Evolutionary conservation across 345 rosid species (phyloP).

Genomic region (Limnanthes douglasii): DNA sequence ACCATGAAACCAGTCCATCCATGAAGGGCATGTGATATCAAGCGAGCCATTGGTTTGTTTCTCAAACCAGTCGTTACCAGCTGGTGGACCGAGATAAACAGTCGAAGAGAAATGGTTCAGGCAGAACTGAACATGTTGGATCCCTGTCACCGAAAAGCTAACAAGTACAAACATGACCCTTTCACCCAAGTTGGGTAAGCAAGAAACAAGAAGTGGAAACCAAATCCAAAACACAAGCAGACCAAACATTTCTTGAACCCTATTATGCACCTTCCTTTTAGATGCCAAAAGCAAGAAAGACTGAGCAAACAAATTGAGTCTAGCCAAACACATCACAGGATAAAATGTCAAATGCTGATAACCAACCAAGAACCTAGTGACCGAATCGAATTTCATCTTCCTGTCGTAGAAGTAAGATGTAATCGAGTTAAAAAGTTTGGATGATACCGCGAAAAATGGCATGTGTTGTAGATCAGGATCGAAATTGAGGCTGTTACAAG

Average conservation of each 20-base stretch:
- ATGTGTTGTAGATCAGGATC: slow-evolving; percentile 56
- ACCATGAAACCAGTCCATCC: slow-evolving; percentile 86
- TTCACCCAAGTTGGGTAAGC: slow-evolving; percentile 37
- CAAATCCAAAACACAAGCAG: slow-evolving; percentile 33
- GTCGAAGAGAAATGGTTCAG: slow-evolving; percentile 37
- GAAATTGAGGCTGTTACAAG: slow-evolving; percentile 37
- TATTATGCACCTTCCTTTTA: slow-evolving; percentile 18
- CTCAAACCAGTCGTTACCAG: slow-evolving; percentile 30
- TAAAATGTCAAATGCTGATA: slow-evolving; percentile 48
- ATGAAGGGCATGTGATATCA: slow-evolving; percentile 27
- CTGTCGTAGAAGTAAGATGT: slow-evolving; percentile 14
- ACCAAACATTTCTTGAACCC: slow-evolving; percentile 28
- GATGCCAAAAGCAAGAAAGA: slow-evolving; percentile 21
- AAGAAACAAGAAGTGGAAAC: slow-evolving; percentile 41
- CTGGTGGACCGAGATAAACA: slow-evolving; percentile 39
- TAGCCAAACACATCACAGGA: slow-evolving; percentile 46
- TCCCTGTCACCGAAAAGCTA: slow-evolving; percentile 28
- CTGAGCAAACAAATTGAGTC: slow-evolving; percentile 38
- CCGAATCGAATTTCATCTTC: slow-evolving; percentile 23
- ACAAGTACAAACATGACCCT: slow-evolving; percentile 27
- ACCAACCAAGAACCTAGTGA: slow-evolving; percentile 30
- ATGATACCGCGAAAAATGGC: slow-evolving; percentile 43
- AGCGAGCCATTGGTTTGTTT: slow-evolving; percentile 37
- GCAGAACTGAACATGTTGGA: slow-evolving; percentile 49
- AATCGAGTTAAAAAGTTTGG: slow-evolving; percentile 25